Evolutionary conservation across 225 moss, liverwort and hornwort species (phyloP).

Genomic region (Pseudoscleropodium purum): DNA sequence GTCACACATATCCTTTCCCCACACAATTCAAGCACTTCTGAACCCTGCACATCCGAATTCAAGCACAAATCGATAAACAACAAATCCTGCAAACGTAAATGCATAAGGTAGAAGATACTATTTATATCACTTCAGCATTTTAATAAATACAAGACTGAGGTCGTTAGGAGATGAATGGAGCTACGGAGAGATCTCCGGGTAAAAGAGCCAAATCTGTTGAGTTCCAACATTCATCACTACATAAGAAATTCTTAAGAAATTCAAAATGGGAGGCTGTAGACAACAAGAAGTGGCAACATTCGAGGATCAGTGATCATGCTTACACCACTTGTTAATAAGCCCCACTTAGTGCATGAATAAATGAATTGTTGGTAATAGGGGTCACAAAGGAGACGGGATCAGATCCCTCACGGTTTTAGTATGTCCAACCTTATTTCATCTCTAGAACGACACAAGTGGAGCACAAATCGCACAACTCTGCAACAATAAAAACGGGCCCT

Average conservation of each 20-base stretch:
- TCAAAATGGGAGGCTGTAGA: background rate
- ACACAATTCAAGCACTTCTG: conserved; percentile 92
- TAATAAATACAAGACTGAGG: background rate
- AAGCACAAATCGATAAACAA: background rate
- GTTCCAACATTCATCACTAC: background rate
- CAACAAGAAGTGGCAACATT: background rate
- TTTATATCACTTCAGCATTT: background rate
- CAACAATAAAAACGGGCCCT: background rate
- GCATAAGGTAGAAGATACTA: background rate
- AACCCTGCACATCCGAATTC: conserved; percentile 50
- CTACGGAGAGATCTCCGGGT: background rate
- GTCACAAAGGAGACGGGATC: background rate
- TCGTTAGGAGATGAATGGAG: background rate
- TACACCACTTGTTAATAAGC: background rate
- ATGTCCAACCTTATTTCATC: background rate
- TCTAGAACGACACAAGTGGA: background rate
- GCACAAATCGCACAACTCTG: background rate
- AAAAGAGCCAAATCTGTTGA: background rate
- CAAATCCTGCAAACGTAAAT: background rate
- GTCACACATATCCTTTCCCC: conserved; percentile 70
- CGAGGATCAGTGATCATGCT: background rate
- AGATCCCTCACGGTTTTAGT: background rate
- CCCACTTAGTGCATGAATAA: background rate
- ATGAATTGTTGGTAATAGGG: background rate
- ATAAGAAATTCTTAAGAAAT: background rate